Conservation (phyloP, 148 eudicot genomes). For the Vaccinium darrowii region DNA sequence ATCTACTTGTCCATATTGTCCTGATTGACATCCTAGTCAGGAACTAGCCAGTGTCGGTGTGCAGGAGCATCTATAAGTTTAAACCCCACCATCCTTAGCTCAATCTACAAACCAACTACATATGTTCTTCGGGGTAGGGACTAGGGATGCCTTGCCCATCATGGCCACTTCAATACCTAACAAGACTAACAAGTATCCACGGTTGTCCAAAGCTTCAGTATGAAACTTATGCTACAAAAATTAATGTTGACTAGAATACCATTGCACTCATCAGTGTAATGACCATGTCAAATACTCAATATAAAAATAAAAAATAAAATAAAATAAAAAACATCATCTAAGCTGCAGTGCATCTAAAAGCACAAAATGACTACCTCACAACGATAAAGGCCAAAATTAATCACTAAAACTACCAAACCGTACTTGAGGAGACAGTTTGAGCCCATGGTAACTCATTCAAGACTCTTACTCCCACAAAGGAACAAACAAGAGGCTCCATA, state of each 20-base stretch:
- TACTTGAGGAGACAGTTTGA: not conserved
- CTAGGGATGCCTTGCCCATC: not conserved
- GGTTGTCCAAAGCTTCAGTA: not conserved
- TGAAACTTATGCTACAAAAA: not conserved
- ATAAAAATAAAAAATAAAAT: too few relatives aligned
- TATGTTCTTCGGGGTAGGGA: not conserved
- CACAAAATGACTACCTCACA: not conserved
- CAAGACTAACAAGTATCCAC: not conserved
- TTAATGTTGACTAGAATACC: not conserved
- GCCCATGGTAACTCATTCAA: not conserved
- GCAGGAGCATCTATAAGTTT: not conserved
- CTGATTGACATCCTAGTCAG: not conserved
- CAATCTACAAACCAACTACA: not conserved
- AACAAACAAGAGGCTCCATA: not conserved
- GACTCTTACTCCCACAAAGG: not conserved
- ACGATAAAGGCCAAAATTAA: not conserved
- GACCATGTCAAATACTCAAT: not conserved
- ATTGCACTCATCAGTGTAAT: not conserved
- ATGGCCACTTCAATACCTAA: not conserved
- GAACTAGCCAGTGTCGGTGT: not conserved
- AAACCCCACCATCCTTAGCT: not conserved
- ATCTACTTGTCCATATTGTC: not conserved
- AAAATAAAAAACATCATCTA: not conserved
- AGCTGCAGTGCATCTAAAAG: not conserved
- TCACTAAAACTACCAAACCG: not conserved